Base-by-base conservation (phyloP, 2,329 filamentous ascomycete species). In the Aaosphaeria pasadenensis region DNA sequence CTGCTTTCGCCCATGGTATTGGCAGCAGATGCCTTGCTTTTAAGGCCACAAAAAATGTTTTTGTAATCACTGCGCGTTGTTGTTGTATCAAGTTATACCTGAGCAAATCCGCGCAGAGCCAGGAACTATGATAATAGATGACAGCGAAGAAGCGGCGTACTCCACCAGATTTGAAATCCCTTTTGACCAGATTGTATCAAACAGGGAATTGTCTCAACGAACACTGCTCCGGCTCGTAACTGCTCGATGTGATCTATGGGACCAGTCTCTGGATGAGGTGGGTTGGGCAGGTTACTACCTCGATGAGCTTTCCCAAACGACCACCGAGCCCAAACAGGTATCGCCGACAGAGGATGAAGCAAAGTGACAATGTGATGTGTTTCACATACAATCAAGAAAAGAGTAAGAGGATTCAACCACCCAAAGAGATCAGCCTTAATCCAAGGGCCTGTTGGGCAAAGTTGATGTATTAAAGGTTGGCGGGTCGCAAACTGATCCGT, bases 401-500 rank as follows among this genome's bases (percentile, higher is more conserved):
- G 45, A 50, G 44, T 42, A 53, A 39, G 51, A 53, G 44, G 44
- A 48, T 7, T 51, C 46, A 42, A 39, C 45, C 51, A 49, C 33
- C 51, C 55, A 54, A 45, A 46, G 45, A 56, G 49, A 54, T 52
- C 50, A 48, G 46, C 53, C 48, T 52, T 43, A 53, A 58, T 57
- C 52, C 51, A 51, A 55, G 52, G 42, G 52, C 48, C 48, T 38
- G 55, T 55, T 57, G 48, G 53, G 53, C 43, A 52, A 55, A 53
- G 54, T 48, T 50, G 52, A 54, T 48, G 53, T 61, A 55, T 57
- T 56, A 57, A 58, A 53, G 53, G 55, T 42, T 55, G 42, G 54
- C 53, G 54, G 57, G 59, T 49, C 60, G 56, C 61, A 44, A 35
- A 48, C 43, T 57, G 62, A 46, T 57, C 54, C 54, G 60, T 62